Base-by-base conservation (phyloP, 2,329 filamentous ascomycete genomes). In the Penicillium corylophilum region DNA sequence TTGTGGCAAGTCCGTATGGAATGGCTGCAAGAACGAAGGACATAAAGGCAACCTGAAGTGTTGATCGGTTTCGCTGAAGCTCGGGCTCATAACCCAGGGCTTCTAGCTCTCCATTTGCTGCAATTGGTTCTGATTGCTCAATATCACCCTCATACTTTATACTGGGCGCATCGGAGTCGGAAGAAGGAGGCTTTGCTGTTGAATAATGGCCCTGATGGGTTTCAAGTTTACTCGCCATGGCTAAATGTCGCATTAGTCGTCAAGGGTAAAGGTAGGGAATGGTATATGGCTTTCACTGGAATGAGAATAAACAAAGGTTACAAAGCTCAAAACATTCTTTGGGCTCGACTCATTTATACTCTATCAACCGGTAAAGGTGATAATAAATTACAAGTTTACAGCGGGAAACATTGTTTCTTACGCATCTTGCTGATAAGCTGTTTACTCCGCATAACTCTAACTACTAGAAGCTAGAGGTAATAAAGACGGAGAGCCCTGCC, bases 1-100 rank as follows among this genome's bases (percentile, higher is more conserved):
- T 88, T 2, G 85, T 87, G 7, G 77, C 80, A 28, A 87, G 73
- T 39, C 85, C 85, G 59, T 84, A 86, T 0, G 83, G 83, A 9
- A 84, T 83, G 5, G 85, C 84, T 81, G 88, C 88, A 68, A 89
- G 88, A 48, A 85, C 85, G 65, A 88, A 88, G 31, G 56, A 62
- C 59, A 62, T 62, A 22, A 62, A 62, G 3, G 59, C 55, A 15
- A 62, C 59, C 23, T 62, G 59, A 31, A 57, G 57, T 3, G 59
- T 54, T 12, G 83, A 86, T 57, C 74, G 69, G 59, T 81, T 83
- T 54, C 84, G 76, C 6, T 84, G 82, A 38, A 88, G 66, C 63
- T 87, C 84, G 41, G 77, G 74, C 68, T 80, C 80, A 74, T 87
- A 87, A 24, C 84, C 85, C 80, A 36, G 16, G 8, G 33, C 33